Percentiles rank a stretch among this genome's conserved stretches.
Evolutionary conservation across 805 yeast genomes (phyloP).

Genomic region (Metschnikowia santaceciliae): DNA sequence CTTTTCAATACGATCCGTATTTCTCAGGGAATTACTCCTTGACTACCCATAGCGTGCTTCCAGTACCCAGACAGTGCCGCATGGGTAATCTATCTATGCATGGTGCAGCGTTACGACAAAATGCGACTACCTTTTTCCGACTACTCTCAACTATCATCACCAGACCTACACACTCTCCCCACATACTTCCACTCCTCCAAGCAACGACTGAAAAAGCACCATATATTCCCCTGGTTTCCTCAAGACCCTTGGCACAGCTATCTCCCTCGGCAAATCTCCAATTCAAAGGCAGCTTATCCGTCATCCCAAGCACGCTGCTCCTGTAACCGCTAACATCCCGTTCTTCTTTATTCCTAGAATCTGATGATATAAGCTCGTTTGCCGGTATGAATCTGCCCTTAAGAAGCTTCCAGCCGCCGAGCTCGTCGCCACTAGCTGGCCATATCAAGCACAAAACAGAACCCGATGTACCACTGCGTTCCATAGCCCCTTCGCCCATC

Average conservation of each 20-base stretch:
- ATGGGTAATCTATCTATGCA: slow-evolving; percentile 2
- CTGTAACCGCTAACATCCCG: background rate
- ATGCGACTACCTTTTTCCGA: background rate
- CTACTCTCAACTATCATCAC: background rate
- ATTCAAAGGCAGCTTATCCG: background rate
- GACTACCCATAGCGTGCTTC: background rate
- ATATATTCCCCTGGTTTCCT: no score
- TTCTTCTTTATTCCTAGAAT: background rate
- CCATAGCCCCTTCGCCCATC: slow-evolving; percentile 5
- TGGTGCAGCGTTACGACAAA: slow-evolving; percentile 2
- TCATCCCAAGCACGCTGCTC: background rate
- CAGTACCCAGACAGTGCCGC: background rate
- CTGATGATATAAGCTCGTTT: background rate
- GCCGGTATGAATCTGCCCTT: slow-evolving; percentile 8
- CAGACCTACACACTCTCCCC: background rate
- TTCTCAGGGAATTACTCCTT: background rate
- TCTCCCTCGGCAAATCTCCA: background rate
- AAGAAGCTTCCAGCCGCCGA: slow-evolving; percentile 16
- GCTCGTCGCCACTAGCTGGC: slow-evolving; percentile 18
- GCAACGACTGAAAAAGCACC: no score
- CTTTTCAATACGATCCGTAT: no score
- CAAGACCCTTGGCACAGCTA: no score
- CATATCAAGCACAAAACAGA: background rate
- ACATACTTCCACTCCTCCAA: background rate
- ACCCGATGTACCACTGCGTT: background rate